Conservation (phyloP, 2,329 filamentous ascomycete genomes). For the Gaeumannomyces tritici region DNA sequence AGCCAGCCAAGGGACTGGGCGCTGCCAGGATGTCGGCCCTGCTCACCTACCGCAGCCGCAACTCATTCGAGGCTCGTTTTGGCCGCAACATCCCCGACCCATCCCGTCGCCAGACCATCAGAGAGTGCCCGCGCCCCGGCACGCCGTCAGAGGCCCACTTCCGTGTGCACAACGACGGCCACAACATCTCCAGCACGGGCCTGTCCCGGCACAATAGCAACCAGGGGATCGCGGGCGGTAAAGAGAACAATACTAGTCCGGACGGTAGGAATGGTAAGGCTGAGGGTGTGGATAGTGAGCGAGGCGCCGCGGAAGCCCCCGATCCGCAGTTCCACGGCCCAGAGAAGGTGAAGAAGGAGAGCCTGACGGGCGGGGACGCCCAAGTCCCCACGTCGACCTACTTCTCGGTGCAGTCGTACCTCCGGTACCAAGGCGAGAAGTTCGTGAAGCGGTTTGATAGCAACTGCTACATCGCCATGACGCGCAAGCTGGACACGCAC, state of each 20-base stretch:
- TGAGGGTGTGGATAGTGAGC: background rate
- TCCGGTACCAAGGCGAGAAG: conserved; percentile 92
- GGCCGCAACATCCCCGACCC: conserved; percentile 87
- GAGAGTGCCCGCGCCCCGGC: conserved; percentile 47
- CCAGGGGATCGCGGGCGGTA: background rate
- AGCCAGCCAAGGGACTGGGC: conserved; percentile 76
- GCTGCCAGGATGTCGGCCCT: conserved; percentile 96
- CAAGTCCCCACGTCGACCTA: conserved; percentile 60
- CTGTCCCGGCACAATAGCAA: conserved; percentile 38
- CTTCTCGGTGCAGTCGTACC: conserved; percentile 95
- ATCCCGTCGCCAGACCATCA: conserved; percentile 73
- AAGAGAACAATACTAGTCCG: background rate
- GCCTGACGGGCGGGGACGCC: conserved; percentile 39
- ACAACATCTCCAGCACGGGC: conserved; percentile 48
- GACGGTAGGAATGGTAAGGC: background rate
- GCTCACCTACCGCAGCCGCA: conserved; percentile 88
- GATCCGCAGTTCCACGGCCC: conserved; percentile 15
- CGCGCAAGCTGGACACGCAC: conserved; percentile 93
- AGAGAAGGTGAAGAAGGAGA: conserved; percentile 22
- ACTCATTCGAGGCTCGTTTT: conserved; percentile 94
- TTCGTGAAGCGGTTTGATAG: conserved; percentile 96
- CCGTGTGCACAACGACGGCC: conserved; percentile 75
- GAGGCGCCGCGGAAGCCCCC: background rate
- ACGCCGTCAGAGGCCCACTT: conserved; percentile 61
- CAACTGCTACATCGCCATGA: conserved; percentile 99